Base-by-base conservation (phyloP, 495 filamentous ascomycete species). In the Annulohypoxylon nitens region DNA sequence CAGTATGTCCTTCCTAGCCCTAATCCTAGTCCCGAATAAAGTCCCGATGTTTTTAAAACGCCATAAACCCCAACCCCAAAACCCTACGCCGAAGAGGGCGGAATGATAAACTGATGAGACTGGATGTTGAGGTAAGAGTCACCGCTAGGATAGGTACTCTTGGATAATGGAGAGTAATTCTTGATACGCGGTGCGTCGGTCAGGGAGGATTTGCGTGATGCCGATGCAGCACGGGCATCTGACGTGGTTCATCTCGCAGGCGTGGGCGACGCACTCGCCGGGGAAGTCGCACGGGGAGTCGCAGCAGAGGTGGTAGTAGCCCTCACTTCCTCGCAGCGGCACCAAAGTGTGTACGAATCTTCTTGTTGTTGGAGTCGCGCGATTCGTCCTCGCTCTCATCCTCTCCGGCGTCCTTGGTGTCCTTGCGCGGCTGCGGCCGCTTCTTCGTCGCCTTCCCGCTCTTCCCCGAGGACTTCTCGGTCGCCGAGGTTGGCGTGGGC, bases 341-440 rank as follows among this genome's bases (percentile, higher is more conserved):
- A n/a, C 85, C 84, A 75, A 86, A 87, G 58, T 83, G 83, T 2
- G 86, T 87, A 51, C 85, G 78, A 0, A 81, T 75, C 68, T 88
- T 88, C 82, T 88, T 87, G 16, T 74, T 30, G 30, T 6, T 30
- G 30, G 30, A 57, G 69, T 82, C 82, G 53, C 79, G 76, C 10
- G 77, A 75, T 45, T 85, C 85, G 43, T 82, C 81, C 79, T 89
- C 86, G 70, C 86, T 88, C 59, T 89, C 86, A 4, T 87, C 86
- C 10, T 62, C 80, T 39, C 73, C 78, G 48, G 75, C 78, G 6
- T 79, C 74, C 2, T 64, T 76, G 30, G 30, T 3, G 37, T 80
- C 82, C 72, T 83, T 82, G 64, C 81, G 84, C 71, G 81, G 81
- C 74, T 84, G 84, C 11, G 70, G 69, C 30, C 70, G 61, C 70